phyloP scores from a whole-genome alignment of 2,329 filamentous ascomycete species.

The Venturia oleaginea region DNA sequence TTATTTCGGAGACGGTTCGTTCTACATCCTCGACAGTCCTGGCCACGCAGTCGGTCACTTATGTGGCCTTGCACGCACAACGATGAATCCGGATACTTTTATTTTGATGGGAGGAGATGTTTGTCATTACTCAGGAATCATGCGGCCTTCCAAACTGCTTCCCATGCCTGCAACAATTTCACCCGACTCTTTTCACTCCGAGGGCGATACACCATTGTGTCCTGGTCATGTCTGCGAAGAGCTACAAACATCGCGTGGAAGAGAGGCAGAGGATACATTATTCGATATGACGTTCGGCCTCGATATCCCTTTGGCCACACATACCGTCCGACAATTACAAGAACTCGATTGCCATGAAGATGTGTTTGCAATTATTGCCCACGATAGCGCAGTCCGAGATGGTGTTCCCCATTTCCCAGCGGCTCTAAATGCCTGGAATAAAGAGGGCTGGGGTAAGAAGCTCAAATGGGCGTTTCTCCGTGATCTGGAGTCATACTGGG shows the following conservation, averaged over 20 bases:
- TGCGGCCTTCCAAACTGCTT: constrained; percentile 28
- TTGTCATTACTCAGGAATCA: constrained; percentile 33
- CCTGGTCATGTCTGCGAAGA: neutral
- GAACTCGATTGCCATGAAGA: constrained; percentile 22
- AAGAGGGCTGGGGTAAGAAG: constrained; percentile 20
- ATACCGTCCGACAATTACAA: constrained; percentile 34
- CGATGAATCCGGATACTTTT: constrained; percentile 26
- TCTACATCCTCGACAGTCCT: constrained; percentile 46
- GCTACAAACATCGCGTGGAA: constrained; percentile 27
- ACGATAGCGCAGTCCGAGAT: constrained; percentile 21
- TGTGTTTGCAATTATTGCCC: constrained; percentile 23
- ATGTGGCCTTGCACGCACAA: constrained; percentile 32
- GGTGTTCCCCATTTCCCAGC: constrained; percentile 21
- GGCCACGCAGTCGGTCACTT: constrained; percentile 30
- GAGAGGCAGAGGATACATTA: constrained; percentile 27
- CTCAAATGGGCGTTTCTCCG: constrained; percentile 21
- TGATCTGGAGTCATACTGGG: constrained; percentile 30
- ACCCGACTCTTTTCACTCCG: constrained; percentile 4
- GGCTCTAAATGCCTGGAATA: constrained; percentile 23
- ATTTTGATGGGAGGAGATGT: constrained; percentile 36
- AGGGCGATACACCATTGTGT: neutral
- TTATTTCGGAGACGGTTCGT: constrained; percentile 47
- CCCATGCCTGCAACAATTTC: constrained; percentile 24
- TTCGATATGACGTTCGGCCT: constrained; percentile 29
- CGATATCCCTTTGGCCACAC: constrained; percentile 26